Percentiles rank a stretch among this genome's conserved stretches.
Evolutionary conservation across 225 moss, liverwort and hornwort genomes (phyloP).

Genomic region (Thuidium tamariscinum): DNA sequence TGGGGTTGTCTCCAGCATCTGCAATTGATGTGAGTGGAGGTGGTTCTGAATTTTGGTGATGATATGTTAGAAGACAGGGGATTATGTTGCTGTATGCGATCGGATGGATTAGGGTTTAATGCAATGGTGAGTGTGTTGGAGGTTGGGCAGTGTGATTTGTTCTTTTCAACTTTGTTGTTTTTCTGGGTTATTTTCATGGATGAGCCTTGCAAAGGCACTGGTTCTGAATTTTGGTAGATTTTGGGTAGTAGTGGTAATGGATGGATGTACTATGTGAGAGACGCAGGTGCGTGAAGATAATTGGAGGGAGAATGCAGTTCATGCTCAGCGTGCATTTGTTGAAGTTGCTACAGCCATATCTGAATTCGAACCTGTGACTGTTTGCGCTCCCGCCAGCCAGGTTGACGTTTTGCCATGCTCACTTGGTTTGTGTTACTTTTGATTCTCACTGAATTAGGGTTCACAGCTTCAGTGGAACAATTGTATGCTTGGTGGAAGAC

Average conservation of each 20-base stretch:
- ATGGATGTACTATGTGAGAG: background rate
- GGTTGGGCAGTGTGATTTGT: background rate
- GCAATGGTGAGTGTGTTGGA: background rate
- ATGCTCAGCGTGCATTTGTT: constrained; percentile 76
- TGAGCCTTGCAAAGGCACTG: background rate
- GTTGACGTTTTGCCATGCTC: constrained; percentile 6
- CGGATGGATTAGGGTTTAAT: background rate
- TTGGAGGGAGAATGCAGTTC: constrained; percentile 70
- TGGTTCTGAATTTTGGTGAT: background rate
- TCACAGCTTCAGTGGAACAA: background rate
- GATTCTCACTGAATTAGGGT: background rate
- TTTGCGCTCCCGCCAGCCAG: constrained; percentile 53
- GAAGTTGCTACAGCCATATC: constrained; percentile 89
- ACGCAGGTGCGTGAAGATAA: constrained; percentile 72
- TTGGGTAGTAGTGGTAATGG: background rate
- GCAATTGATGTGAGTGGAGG: background rate
- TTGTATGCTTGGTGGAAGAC: background rate
- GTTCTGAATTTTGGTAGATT: background rate
- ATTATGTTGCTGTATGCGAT: background rate
- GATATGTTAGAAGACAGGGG: background rate
- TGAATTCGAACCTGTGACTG: constrained; percentile 82
- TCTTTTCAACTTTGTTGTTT: background rate
- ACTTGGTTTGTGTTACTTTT: background rate
- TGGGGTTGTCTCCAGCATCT: background rate
- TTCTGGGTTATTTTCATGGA: background rate